A percentile compares a stretch with the other conserved stretches of the same genome.
phyloP scores from a whole-genome alignment of 176 grass and related monocot genomes.

The Stipa capillata region DNA sequence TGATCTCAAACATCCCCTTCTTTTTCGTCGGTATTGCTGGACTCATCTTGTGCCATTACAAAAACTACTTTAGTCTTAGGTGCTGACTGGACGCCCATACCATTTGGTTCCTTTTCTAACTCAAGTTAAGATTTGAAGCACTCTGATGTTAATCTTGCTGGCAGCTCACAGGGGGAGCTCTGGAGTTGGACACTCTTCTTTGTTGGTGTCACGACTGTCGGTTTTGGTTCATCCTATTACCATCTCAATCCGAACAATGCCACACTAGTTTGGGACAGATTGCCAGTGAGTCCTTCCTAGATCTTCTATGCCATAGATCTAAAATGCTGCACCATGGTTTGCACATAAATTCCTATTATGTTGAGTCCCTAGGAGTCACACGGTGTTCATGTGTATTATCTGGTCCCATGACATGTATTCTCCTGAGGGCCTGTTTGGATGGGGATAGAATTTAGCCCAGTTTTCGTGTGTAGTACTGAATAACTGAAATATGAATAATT shows the following conservation, averaged over 20 bases:
- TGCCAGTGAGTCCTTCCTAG: constrained; percentile 46
- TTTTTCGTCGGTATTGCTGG: constrained; percentile 59
- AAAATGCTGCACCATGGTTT: neutral
- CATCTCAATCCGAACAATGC: constrained; percentile 72
- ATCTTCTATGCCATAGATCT: neutral
- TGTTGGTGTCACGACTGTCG: constrained; percentile 46
- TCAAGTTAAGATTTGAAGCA: neutral
- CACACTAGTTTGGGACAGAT: constrained; percentile 70
- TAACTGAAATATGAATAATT: neutral
- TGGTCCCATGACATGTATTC: neutral
- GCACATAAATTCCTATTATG: neutral
- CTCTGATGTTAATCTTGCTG: constrained; percentile 1
- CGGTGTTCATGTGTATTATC: too few species aligned
- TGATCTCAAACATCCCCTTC: constrained; percentile 86
- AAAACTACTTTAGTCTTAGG: constrained; percentile 63
- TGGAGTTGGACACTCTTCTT: constrained; percentile 75
- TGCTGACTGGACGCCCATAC: neutral
- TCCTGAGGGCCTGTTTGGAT: neutral
- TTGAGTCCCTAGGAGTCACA: neutral
- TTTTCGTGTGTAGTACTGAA: neutral
- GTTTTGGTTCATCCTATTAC: constrained; percentile 79
- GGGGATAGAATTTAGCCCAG: neutral
- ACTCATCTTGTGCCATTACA: constrained; percentile 52
- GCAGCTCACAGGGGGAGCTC: constrained; percentile 65
- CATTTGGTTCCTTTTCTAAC: neutral